Conservation (phyloP, 805 yeast species). For the Lipomyces japonicus region DNA sequence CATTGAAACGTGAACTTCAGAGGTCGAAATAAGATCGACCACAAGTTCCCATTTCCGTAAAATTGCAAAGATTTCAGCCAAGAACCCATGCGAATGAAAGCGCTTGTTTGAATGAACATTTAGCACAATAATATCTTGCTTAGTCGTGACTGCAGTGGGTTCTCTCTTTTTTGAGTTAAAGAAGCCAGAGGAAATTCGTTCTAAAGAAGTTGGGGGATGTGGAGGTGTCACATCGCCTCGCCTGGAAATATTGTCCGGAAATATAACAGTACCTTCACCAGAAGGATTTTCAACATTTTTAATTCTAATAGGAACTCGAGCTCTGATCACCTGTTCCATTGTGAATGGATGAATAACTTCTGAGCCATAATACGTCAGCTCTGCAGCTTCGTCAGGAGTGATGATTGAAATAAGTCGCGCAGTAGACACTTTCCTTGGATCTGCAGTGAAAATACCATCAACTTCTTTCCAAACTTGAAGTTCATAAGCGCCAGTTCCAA, state of each 20-base stretch:
- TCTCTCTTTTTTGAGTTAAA: conserved; percentile 37
- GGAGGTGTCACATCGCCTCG: conserved; percentile 90
- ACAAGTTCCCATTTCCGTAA: conserved; percentile 80
- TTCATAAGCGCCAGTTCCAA: conserved; percentile 87
- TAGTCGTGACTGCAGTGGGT: conserved; percentile 95
- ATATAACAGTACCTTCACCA: conserved; percentile 92
- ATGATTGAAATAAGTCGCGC: conserved; percentile 83
- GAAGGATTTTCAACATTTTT: conserved; percentile 91
- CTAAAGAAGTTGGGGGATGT: conserved; percentile 82
- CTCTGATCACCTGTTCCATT: conserved; percentile 97
- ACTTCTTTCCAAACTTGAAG: conserved; percentile 98
- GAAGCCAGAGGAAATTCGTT: conserved; percentile 43
- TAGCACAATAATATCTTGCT: conserved; percentile 84
- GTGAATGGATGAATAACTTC: conserved; percentile 99
- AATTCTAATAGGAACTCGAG: conserved; percentile 93
- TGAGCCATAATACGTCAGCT: conserved; percentile 93
- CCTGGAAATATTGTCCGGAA: conserved; percentile 83
- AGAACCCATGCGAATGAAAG: conserved; percentile 88
- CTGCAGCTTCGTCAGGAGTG: conserved; percentile 98
- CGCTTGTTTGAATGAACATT: conserved; percentile 93
- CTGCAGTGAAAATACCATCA: conserved; percentile 98
- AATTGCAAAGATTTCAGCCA: conserved; percentile 84
- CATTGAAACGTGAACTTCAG: conserved; percentile 98
- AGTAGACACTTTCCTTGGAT: conserved; percentile 88
- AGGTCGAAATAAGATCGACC: conserved; percentile 92